Evolutionary conservation across 352 stramenopile genomes (phyloP).

Genomic region (Saprolegnia diclina): DNA sequence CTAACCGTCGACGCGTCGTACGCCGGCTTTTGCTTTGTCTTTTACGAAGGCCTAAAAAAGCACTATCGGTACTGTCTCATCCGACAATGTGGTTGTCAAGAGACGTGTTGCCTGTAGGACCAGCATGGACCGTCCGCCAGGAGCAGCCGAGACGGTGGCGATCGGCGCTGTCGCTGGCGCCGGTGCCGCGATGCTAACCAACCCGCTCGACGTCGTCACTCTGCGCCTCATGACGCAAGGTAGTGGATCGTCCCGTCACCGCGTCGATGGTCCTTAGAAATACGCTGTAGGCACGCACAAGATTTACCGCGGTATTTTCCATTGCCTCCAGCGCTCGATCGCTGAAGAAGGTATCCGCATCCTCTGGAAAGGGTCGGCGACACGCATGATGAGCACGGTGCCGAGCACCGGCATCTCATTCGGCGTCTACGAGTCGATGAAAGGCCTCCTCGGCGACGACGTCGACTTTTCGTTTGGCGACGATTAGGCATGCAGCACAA

Average conservation of each 20-base stretch:
- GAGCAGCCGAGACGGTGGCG: slow-evolving; percentile 47
- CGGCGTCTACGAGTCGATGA: slow-evolving; percentile 81
- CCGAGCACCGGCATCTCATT: slow-evolving; percentile 79
- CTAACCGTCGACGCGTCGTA: slow-evolving; percentile 76
- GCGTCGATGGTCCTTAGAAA: background rate
- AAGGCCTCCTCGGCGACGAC: slow-evolving; percentile 57
- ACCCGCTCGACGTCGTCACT: slow-evolving; percentile 74
- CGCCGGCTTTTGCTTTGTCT: slow-evolving; percentile 78
- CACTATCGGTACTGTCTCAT: slow-evolving; percentile 1
- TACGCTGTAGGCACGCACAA: slow-evolving; percentile 44
- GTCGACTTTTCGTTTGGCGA: slow-evolving; percentile 12
- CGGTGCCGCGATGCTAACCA: slow-evolving; percentile 61
- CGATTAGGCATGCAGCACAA: too few relatives aligned
- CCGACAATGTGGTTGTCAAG: too few relatives aligned
- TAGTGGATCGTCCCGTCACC: background rate
- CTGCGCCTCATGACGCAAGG: slow-evolving; percentile 78
- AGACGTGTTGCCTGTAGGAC: slow-evolving; percentile 18
- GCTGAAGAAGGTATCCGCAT: slow-evolving; percentile 44
- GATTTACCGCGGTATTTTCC: slow-evolving; percentile 48
- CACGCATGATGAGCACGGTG: slow-evolving; percentile 68
- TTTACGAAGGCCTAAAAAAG: slow-evolving; percentile 52
- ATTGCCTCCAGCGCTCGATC: slow-evolving; percentile 59
- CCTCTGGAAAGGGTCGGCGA: slow-evolving; percentile 65
- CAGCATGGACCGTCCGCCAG: slow-evolving; percentile 37
- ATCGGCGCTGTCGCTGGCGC: slow-evolving; percentile 57